These are phyloP conservation scores for Debaryomyces udenii DNA, from an alignment of 1,139 yeast genomes.

Conservation along the genomic window DNA sequence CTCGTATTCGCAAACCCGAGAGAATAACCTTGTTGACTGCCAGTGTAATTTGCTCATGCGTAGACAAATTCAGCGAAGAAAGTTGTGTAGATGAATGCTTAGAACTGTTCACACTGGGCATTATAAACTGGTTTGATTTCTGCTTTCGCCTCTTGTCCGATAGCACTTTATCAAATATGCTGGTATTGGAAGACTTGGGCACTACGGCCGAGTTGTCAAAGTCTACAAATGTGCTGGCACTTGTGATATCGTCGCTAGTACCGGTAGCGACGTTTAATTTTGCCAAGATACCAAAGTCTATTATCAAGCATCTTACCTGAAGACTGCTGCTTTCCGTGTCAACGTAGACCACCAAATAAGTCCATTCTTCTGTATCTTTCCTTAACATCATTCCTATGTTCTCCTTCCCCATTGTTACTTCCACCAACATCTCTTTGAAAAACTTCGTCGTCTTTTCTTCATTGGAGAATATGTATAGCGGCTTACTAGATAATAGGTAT, in stretches of 20 bases:
- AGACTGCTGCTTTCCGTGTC: constrained; percentile 14
- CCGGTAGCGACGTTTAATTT: constrained; percentile 3
- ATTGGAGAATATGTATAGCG: constrained; percentile 32
- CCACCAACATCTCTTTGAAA: constrained; percentile 27
- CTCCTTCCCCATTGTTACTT: constrained; percentile 13
- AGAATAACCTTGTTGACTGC: constrained; percentile 40
- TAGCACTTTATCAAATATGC: constrained; percentile 41
- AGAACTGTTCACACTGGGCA: constrained; percentile 10
- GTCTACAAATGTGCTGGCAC: not conserved
- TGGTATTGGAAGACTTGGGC: constrained; percentile 18
- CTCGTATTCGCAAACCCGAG: constrained; percentile 48
- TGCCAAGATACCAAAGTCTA: constrained; percentile 19
- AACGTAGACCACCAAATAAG: constrained; percentile 26
- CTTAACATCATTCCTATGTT: constrained; percentile 23
- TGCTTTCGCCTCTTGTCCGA: constrained; percentile 26
- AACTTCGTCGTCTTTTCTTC: constrained; percentile 25
- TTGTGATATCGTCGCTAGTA: constrained; percentile 1
- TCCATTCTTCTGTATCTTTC: constrained; percentile 13
- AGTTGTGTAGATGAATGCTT: constrained; percentile 15
- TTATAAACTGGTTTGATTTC: constrained; percentile 20
- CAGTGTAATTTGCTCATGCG: constrained; percentile 37
- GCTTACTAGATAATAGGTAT: constrained; percentile 28
- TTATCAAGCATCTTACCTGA: constrained; percentile 19
- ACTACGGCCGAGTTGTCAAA: not conserved
- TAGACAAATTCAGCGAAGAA: constrained; percentile 25